Evolutionary conservation across 2,329 filamentous ascomycete species (phyloP).

Genomic region (Colletotrichum theobromicola): DNA sequence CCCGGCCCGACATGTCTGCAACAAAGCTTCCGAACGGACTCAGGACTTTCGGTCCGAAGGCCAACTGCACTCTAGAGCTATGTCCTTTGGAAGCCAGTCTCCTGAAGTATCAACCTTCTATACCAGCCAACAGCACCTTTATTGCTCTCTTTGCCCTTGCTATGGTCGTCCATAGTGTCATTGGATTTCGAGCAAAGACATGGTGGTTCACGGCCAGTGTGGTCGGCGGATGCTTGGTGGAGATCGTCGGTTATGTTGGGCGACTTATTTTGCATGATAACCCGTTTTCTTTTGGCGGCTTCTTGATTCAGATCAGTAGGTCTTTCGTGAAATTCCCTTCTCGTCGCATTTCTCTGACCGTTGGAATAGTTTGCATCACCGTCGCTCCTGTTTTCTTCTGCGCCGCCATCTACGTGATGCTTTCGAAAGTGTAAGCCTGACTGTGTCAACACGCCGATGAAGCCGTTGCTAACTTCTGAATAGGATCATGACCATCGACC

Average conservation of each 20-base stretch:
- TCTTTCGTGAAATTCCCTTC: not conserved
- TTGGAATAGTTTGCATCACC: conserved; percentile 32
- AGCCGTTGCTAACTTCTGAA: not conserved
- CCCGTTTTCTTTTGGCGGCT: conserved; percentile 61
- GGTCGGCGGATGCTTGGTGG: conserved; percentile 57
- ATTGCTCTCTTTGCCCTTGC: conserved; percentile 45
- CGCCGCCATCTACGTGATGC: conserved; percentile 32
- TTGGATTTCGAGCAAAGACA: conserved; percentile 46
- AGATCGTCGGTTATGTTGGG: conserved; percentile 67
- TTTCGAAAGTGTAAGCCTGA: conserved; percentile 16
- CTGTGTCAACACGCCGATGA: conserved; percentile 7
- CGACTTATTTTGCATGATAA: conserved; percentile 61
- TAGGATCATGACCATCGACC: conserved; percentile 30
- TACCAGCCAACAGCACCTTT: conserved; percentile 40
- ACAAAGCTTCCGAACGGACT: conserved; percentile 17
- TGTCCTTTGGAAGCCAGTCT: conserved; percentile 47
- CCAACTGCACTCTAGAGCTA: conserved; percentile 51
- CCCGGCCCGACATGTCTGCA: not conserved
- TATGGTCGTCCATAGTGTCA: conserved; percentile 43
- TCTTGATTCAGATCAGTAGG: conserved; percentile 65
- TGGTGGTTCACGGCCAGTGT: conserved; percentile 54
- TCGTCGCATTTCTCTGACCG: not conserved
- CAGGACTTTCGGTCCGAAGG: conserved; percentile 42
- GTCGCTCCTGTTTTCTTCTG: conserved; percentile 32
- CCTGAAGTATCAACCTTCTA: conserved; percentile 44